Evolutionary conservation across 2,329 filamentous ascomycete genomes (phyloP).

Genomic region (Fusarium brachygibbosum): DNA sequence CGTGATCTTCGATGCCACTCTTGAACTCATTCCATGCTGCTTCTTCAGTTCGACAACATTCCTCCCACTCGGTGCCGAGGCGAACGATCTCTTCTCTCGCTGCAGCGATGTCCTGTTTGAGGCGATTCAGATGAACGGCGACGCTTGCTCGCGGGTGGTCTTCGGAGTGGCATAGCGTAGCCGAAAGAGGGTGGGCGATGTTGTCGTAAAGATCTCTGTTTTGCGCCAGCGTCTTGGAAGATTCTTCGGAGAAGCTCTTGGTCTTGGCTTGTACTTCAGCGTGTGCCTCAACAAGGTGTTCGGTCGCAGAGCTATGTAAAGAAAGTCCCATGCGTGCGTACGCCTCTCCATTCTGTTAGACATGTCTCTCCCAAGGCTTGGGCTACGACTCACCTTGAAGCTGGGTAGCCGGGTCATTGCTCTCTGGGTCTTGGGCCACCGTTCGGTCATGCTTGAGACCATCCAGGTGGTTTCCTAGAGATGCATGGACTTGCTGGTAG

Average conservation of each 20-base stretch:
- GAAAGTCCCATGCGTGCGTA: slow-evolving; percentile 44
- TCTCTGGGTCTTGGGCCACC: not conserved
- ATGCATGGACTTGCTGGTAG: slow-evolving; percentile 47
- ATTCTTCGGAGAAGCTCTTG: slow-evolving; percentile 35
- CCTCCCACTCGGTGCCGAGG: slow-evolving; percentile 47
- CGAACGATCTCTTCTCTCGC: slow-evolving; percentile 46
- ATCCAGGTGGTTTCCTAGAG: slow-evolving; percentile 20
- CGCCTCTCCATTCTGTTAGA: slow-evolving; percentile 34
- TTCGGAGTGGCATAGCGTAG: slow-evolving; percentile 51
- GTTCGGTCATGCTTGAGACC: not conserved
- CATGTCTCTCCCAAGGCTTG: accelerated
- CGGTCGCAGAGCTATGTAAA: slow-evolving; percentile 15
- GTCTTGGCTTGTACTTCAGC: slow-evolving; percentile 43
- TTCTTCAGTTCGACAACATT: slow-evolving; percentile 39
- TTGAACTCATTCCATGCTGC: slow-evolving; percentile 40
- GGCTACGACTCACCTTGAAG: slow-evolving; percentile 38
- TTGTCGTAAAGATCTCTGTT: slow-evolving; percentile 50
- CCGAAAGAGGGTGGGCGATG: slow-evolving; percentile 51
- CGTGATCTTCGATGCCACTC: not conserved
- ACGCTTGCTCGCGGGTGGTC: slow-evolving; percentile 47
- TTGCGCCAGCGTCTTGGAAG: slow-evolving; percentile 28
- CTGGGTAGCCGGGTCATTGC: slow-evolving; percentile 18
- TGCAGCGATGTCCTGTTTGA: slow-evolving; percentile 40
- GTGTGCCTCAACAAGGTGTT: slow-evolving; percentile 44
- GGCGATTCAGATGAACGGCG: slow-evolving; percentile 41